Conservation (phyloP, 331 rosid genomes). For the Rhamnella rubrinervis region DNA sequence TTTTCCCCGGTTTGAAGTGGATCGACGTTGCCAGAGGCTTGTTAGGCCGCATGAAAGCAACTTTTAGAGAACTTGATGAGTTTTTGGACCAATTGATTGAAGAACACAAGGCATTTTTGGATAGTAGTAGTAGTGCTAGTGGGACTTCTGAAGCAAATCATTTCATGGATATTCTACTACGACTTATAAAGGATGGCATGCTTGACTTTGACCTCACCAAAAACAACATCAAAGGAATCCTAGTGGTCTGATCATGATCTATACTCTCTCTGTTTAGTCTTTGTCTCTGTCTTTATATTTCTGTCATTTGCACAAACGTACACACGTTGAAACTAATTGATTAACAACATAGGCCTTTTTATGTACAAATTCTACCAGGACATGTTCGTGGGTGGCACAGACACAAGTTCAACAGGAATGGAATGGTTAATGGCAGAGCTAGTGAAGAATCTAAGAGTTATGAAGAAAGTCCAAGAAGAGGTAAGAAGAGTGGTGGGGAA, state of each 20-base stretch:
- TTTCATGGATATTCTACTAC: conserved; percentile 22
- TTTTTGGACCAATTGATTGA: conserved; percentile 23
- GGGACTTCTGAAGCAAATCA: background rate
- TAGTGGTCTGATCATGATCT: too few species aligned
- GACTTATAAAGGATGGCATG: conserved; percentile 9
- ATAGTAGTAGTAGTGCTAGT: background rate
- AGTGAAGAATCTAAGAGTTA: conserved; percentile 21
- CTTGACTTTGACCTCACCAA: conserved; percentile 19
- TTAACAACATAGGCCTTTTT: too few species aligned
- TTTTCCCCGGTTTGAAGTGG: conserved; percentile 28
- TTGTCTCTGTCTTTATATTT: too few species aligned
- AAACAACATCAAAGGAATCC: conserved; percentile 22
- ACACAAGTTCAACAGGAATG: conserved; percentile 26
- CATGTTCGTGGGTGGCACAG: conserved; percentile 22
- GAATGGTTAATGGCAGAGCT: conserved; percentile 56
- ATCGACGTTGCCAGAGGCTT: conserved; percentile 25
- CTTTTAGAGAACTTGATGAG: background rate
- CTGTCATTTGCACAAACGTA: too few species aligned
- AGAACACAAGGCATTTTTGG: conserved; percentile 20
- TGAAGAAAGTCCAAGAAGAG: conserved; percentile 55
- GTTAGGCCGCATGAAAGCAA: background rate
- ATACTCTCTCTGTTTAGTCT: too few species aligned
- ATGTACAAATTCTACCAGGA: conserved; percentile 2
- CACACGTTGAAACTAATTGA: too few species aligned
- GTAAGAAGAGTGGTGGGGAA: conserved; percentile 26